Conservation (phyloP, 2,329 filamentous ascomycete genomes). For the Fusarium secorum region DNA sequence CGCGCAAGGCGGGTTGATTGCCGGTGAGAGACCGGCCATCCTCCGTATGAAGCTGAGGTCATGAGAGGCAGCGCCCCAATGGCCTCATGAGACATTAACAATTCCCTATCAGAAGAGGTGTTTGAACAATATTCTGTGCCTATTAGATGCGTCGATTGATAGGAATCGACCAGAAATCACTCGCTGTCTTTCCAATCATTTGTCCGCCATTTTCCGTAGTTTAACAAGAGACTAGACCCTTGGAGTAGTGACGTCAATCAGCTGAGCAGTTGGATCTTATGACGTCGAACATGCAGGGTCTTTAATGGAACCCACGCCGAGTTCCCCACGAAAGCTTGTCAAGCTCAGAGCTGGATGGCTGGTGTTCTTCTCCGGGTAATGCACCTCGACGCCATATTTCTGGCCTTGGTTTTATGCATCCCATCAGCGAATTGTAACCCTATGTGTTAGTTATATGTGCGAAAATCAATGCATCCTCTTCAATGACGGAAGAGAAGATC, state of each 20-base stretch:
- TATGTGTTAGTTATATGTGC: conserved; percentile 2
- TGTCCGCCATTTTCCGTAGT: conserved; percentile 4
- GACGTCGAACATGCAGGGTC: conserved; percentile 40
- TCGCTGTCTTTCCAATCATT: neutral
- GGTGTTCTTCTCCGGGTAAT: conserved; percentile 8
- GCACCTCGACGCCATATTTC: conserved; percentile 38
- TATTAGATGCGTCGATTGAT: neutral
- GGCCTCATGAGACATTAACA: neutral
- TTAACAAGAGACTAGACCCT: neutral
- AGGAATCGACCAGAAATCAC: neutral
- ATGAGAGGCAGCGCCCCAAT: neutral
- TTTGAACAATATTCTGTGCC: neutral
- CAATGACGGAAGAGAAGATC: conserved; percentile 8
- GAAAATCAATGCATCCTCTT: conserved; percentile 10
- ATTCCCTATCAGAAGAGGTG: neutral
- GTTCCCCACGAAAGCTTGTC: conserved; percentile 25
- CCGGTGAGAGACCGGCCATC: neutral
- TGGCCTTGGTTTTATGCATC: conserved; percentile 19
- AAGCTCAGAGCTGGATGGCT: conserved; percentile 21
- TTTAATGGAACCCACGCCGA: conserved; percentile 17
- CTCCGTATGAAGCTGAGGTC: neutral
- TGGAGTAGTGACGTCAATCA: conserved; percentile 38
- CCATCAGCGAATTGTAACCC: conserved; percentile 8
- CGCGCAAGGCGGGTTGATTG: neutral
- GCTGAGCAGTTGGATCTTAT: conserved; percentile 26